phyloP scores from a whole-genome alignment of 148 eudicot genomes.

The Chenopodium formosanum region DNA sequence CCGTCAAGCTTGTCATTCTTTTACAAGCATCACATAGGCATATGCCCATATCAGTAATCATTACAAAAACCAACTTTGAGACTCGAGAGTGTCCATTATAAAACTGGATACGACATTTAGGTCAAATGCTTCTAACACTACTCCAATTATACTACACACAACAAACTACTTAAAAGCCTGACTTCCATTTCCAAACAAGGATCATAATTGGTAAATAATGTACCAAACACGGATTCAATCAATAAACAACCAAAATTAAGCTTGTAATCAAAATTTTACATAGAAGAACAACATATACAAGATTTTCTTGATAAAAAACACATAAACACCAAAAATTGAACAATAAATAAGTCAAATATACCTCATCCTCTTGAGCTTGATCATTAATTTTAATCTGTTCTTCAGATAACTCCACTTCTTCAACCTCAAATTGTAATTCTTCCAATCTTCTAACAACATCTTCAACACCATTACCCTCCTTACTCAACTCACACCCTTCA shows the following conservation, averaged over 20 bases:
- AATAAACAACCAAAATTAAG: neutral
- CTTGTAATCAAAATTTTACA: neutral
- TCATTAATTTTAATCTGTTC: conserved; percentile 62
- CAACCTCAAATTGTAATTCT: conserved; percentile 42
- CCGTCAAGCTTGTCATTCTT: neutral
- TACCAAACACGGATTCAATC: neutral
- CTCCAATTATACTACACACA: neutral
- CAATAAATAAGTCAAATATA: conserved; percentile 21
- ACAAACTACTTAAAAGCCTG: neutral
- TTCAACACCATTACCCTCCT: conserved; percentile 24
- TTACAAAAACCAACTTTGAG: neutral
- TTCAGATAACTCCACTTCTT: conserved; percentile 55
- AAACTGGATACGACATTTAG: too few relatives aligned
- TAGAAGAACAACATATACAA: neutral
- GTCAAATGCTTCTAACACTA: too few relatives aligned
- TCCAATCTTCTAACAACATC: conserved; percentile 46
- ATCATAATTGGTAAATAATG: neutral
- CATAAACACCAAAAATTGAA: neutral
- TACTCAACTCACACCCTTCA: conserved; percentile 16
- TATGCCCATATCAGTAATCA: neutral
- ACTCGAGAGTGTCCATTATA: neutral
- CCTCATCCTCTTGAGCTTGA: conserved; percentile 94
- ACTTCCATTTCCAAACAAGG: neutral
- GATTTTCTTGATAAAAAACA: neutral
- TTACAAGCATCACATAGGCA: neutral